Conservation (phyloP, 2,329 filamentous ascomycete species). For the Dactylellina leptospora region DNA sequence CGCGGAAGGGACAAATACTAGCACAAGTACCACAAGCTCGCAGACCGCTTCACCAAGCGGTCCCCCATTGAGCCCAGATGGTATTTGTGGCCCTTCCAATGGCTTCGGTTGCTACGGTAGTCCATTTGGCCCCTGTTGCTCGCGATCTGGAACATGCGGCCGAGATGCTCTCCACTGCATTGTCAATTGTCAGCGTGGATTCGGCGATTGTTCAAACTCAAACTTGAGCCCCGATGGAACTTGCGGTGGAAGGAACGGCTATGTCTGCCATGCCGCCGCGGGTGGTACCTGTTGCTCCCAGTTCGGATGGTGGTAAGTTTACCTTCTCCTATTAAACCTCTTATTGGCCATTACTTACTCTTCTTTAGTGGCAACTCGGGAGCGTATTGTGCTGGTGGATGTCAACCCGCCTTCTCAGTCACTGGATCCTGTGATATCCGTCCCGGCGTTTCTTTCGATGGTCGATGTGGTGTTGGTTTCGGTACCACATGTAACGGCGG, state of each 20-base stretch:
- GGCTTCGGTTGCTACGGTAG: slow-evolving; percentile 43
- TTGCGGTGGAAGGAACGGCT: slow-evolving; percentile 60
- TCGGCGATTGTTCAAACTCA: slow-evolving; percentile 41
- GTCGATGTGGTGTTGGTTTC: slow-evolving; percentile 36
- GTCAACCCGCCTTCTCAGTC: slow-evolving; percentile 51
- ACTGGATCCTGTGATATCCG: slow-evolving; percentile 41
- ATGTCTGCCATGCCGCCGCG: slow-evolving; percentile 60
- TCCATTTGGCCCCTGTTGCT: slow-evolving; percentile 36
- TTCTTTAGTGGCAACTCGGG: slow-evolving; percentile 41
- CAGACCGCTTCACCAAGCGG: slow-evolving; percentile 17
- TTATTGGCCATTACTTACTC: no score
- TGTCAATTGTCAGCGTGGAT: slow-evolving; percentile 37
- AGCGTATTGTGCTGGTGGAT: slow-evolving; percentile 51
- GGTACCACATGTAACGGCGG: slow-evolving; percentile 49
- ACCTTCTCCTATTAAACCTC: not conserved
- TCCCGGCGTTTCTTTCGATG: slow-evolving; percentile 36
- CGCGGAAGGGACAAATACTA: slow-evolving; percentile 14
- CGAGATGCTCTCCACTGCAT: slow-evolving; percentile 47
- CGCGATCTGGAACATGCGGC: slow-evolving; percentile 47
- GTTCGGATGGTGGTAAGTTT: slow-evolving; percentile 61
- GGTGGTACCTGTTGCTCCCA: slow-evolving; percentile 62
- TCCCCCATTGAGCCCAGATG: slow-evolving; percentile 12
- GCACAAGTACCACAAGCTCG: slow-evolving; percentile 13
- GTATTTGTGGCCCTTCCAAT: slow-evolving; percentile 36
- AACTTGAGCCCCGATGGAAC: slow-evolving; percentile 59